phyloP scores from a whole-genome alignment of 768 basidiomycete genomes.

The Hericium erinaceus region DNA sequence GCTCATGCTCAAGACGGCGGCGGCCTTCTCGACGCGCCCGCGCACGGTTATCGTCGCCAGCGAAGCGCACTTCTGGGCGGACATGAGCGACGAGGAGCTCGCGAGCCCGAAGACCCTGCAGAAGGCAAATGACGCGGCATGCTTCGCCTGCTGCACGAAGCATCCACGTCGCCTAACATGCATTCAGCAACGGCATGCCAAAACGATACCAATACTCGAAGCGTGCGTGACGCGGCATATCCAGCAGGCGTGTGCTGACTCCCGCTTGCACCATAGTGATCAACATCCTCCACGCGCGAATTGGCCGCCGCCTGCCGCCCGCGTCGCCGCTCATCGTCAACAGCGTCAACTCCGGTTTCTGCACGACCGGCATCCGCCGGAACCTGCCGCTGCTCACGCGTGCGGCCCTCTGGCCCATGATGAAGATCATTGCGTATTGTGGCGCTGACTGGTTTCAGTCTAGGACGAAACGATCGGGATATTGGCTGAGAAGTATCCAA shows the following conservation, averaged over 20 bases:
- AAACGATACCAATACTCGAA: slow-evolving; percentile 7
- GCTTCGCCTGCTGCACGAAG: neutral
- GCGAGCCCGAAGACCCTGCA: slow-evolving; percentile 2
- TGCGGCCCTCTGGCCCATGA: neutral
- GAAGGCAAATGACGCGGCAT: slow-evolving; percentile 1
- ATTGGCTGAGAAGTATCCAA: neutral
- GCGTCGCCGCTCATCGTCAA: slow-evolving; percentile 10
- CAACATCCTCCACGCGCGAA: slow-evolving; percentile 8
- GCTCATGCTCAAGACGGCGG: slow-evolving; percentile 25
- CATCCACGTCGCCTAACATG: neutral
- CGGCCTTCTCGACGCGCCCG: slow-evolving; percentile 2
- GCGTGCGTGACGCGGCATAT: neutral
- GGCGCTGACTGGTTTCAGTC: neutral
- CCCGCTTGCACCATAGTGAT: slow-evolving; percentile 1
- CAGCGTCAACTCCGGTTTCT: slow-evolving; percentile 8
- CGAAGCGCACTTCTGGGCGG: slow-evolving; percentile 5
- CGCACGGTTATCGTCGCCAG: slow-evolving; percentile 9
- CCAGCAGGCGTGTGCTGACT: neutral
- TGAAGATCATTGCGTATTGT: slow-evolving; percentile 1
- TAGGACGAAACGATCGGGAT: neutral
- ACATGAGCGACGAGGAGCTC: neutral
- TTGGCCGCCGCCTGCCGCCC: slow-evolving; percentile 8
- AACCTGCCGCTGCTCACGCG: neutral
- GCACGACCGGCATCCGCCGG: slow-evolving; percentile 5
- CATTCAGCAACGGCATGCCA: slow-evolving; percentile 1